phyloP scores from a whole-genome alignment of 495 filamentous ascomycete genomes.

The Talaromyces adpressus region DNA sequence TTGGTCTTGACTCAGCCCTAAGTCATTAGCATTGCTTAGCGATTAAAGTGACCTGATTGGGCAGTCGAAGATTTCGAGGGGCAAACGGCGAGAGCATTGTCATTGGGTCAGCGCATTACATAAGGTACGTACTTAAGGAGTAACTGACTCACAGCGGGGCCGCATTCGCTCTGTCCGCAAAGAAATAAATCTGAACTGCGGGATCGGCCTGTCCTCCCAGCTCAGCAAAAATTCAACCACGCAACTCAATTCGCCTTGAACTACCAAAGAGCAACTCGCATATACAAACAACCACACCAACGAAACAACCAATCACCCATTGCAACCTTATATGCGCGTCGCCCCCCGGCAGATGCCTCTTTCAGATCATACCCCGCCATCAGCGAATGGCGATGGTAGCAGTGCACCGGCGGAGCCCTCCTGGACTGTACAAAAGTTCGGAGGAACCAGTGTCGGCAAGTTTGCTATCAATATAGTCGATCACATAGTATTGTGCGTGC shows the following conservation, averaged over 20 bases:
- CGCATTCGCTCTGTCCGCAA: background rate
- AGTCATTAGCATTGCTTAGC: background rate
- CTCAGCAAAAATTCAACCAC: background rate
- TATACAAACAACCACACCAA: background rate
- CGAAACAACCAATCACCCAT: background rate
- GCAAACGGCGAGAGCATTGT: background rate
- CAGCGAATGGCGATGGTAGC: constrained; percentile 3
- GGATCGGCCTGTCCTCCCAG: background rate
- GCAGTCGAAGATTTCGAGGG: background rate
- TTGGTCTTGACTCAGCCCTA: background rate
- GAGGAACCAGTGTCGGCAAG: constrained; percentile 69
- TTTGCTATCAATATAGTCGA: constrained; percentile 63
- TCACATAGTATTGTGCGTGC: constrained; percentile 63
- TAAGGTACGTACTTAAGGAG: background rate
- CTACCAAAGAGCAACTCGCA: background rate
- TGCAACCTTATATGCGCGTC: background rate
- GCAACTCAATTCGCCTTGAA: background rate
- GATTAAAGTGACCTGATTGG: background rate
- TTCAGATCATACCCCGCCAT: constrained; percentile 3
- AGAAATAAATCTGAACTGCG: constrained; percentile 4
- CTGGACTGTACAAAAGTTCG: constrained; percentile 85
- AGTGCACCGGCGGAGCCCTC: constrained; percentile 12
- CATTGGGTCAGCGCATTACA: too few relatives aligned
- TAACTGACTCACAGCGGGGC: background rate
- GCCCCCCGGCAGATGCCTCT: background rate